Evolutionary conservation across 2,329 filamentous ascomycete genomes (phyloP).

Genomic region (Talaromyces sp.): DNA sequence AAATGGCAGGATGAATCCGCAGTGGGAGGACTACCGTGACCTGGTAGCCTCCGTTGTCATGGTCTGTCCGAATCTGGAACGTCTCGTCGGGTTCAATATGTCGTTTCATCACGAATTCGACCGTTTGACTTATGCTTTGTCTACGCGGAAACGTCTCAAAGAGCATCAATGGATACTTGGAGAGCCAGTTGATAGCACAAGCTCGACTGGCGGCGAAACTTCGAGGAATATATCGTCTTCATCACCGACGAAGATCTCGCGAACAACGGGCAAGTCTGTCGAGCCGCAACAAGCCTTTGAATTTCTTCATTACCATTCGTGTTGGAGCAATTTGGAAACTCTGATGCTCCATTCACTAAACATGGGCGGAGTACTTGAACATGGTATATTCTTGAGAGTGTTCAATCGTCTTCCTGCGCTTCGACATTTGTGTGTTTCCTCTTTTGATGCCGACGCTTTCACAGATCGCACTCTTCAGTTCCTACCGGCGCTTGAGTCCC

Average conservation of each 20-base stretch:
- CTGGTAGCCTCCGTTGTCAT: constrained; percentile 54
- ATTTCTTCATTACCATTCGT: constrained; percentile 51
- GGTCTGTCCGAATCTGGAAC: constrained; percentile 54
- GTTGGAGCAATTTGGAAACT: constrained; percentile 49
- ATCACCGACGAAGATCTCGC: constrained; percentile 20
- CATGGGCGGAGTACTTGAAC: constrained; percentile 44
- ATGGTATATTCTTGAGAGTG: constrained; percentile 51
- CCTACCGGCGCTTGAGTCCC: constrained; percentile 48
- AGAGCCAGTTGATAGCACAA: constrained; percentile 33
- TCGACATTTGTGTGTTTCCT: constrained; percentile 51
- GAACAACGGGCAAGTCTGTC: constrained; percentile 31
- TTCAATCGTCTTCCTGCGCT: constrained; percentile 50
- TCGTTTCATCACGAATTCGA: constrained; percentile 52
- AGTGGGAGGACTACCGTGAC: constrained; percentile 48
- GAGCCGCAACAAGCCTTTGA: constrained; percentile 47
- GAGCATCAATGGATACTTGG: constrained; percentile 55
- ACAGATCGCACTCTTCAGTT: constrained; percentile 51
- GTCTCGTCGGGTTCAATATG: constrained; percentile 50
- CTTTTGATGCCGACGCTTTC: constrained; percentile 51
- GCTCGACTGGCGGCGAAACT: constrained; percentile 25
- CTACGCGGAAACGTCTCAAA: constrained; percentile 50
- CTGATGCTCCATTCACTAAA: constrained; percentile 48
- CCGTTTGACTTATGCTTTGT: constrained; percentile 51
- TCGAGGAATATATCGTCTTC: constrained; percentile 29
- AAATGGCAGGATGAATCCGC: constrained; percentile 36